phyloP scores from a whole-genome alignment of 2,329 filamentous ascomycete species.

The Fusarium papillatum region DNA sequence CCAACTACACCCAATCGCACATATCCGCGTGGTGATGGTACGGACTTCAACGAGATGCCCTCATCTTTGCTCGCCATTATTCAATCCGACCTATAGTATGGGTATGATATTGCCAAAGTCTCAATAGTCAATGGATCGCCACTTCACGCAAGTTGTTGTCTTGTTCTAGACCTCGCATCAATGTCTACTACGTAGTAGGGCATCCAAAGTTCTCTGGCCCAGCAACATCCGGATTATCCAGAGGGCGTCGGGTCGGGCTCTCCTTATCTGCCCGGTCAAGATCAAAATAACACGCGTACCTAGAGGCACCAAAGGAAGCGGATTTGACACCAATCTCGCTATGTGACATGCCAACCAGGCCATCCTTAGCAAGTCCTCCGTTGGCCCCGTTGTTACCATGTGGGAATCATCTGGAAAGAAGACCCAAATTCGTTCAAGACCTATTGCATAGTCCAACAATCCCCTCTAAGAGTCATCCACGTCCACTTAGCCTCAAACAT shows the following conservation, averaged over 20 bases:
- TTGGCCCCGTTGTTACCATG: neutral
- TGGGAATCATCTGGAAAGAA: neutral
- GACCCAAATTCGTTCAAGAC: neutral
- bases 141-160: neutral
- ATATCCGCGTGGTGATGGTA: neutral
- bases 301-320: neutral
- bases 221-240: neutral
- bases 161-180: neutral
- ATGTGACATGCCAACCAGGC: neutral
- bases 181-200: neutral
- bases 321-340: neutral
- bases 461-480: neutral
- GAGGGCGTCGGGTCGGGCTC: neutral
- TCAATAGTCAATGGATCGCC: neutral
- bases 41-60: neutral
- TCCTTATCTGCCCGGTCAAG: neutral
- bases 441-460: neutral
- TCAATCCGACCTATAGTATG: neutral
- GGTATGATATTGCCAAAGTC: neutral
- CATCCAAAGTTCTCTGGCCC: neutral
- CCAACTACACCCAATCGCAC: neutral
- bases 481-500: slow-evolving; percentile 10
- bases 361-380: neutral
- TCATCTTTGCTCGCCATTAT: neutral
- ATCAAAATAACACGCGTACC: neutral